Evolutionary conservation across 2,329 filamentous ascomycete genomes (phyloP).

Genomic region (Myriosclerotinia scirpicola): DNA sequence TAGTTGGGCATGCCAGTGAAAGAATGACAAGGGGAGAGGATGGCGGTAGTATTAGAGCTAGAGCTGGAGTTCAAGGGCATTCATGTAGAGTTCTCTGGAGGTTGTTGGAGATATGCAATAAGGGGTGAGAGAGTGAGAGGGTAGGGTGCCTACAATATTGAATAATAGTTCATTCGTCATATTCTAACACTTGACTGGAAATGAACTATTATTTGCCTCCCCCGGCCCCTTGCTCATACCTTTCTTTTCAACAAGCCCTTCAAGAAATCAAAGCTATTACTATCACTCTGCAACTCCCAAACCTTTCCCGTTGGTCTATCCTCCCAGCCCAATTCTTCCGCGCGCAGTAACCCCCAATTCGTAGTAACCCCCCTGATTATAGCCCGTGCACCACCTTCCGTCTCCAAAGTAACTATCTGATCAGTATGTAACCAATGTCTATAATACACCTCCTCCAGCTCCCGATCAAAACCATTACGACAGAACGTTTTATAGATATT

Average conservation of each 20-base stretch:
- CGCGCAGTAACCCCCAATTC: conserved; percentile 87
- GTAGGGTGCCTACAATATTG: too few relatives aligned
- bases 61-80: too few relatives aligned
- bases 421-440: conserved; percentile 80
- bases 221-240: conserved; percentile 30
- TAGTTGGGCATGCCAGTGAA: too few relatives aligned
- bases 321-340: conserved; percentile 75
- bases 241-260: conserved; percentile 82
- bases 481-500: conserved; percentile 74
- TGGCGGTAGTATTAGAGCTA: too few relatives aligned
- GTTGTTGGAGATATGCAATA: too few relatives aligned
- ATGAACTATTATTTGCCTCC: not conserved
- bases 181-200: not conserved
- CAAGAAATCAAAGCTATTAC: conserved; percentile 98
- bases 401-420: conserved; percentile 72
- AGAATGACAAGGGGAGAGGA: too few relatives aligned
- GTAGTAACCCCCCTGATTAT: conserved; percentile 81
- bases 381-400: conserved; percentile 72
- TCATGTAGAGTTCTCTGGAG: too few relatives aligned
- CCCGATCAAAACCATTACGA: conserved; percentile 68
- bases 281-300: conserved; percentile 88
- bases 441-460: conserved; percentile 78
- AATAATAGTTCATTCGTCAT: not conserved
- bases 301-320: conserved; percentile 74
- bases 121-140: too few relatives aligned